These are phyloP conservation scores for Mortierella sp. DNA, from an alignment of 371 early-diverging fungal species.

Conservation along the genomic window DNA sequence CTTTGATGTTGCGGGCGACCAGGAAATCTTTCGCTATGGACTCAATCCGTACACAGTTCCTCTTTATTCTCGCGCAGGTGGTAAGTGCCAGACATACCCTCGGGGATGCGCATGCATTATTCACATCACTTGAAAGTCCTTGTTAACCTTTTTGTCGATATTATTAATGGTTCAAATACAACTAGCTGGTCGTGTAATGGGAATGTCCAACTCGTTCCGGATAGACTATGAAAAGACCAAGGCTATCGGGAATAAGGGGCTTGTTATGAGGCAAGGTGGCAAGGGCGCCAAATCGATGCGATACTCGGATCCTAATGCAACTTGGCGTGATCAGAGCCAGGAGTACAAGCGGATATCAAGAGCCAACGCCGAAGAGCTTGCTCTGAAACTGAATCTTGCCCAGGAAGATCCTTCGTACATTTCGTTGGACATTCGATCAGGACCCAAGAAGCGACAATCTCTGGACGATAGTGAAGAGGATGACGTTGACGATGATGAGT, in stretches of 20 bases:
- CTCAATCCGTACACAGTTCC: conserved; percentile 58
- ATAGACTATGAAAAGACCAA: conserved; percentile 48
- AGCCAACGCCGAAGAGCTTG: conserved; percentile 41
- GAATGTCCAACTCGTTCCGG: conserved; percentile 42
- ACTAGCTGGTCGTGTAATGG: conserved; percentile 59
- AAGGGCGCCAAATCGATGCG: conserved; percentile 25
- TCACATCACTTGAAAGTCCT: not conserved
- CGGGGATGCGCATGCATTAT: too few relatives aligned
- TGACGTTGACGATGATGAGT: not conserved
- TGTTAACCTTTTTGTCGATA: not conserved
- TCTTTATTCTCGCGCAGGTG: conserved; percentile 58
- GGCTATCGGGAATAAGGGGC: conserved; percentile 33
- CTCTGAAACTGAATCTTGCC: conserved; percentile 8
- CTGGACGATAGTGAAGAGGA: conserved; percentile 2
- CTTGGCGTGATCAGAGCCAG: conserved; percentile 30
- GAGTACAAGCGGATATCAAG: conserved; percentile 43
- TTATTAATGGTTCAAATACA: not conserved
- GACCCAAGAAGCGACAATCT: not conserved
- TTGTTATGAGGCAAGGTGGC: conserved; percentile 33
- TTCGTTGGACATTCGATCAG: conserved; percentile 32
- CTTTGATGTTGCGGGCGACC: conserved; percentile 60
- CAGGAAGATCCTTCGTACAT: conserved; percentile 33
- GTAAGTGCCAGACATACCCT: conserved; percentile 24
- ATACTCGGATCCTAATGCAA: conserved; percentile 27
- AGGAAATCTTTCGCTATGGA: conserved; percentile 60